Evolutionary conservation across 1,284 basidiomycete genomes (phyloP).

Genomic region (Peniophora sp.): DNA sequence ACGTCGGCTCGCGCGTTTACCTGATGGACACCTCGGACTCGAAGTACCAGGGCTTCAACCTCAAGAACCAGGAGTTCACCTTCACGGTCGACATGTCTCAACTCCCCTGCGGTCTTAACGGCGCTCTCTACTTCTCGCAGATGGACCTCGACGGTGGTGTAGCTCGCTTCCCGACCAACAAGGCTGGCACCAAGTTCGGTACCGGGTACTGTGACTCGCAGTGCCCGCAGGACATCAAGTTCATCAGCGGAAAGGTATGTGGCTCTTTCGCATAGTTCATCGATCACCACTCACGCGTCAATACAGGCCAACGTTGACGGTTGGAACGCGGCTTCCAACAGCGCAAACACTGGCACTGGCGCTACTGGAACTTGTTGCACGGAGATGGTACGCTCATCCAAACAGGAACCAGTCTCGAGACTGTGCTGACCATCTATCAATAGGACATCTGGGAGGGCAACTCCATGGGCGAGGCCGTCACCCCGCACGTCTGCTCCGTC

Average conservation of each 20-base stretch:
- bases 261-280: neutral
- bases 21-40: conserved; percentile 33
- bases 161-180: conserved; percentile 29
- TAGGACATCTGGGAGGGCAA: conserved; percentile 49
- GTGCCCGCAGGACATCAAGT: conserved; percentile 44
- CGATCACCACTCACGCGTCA: conserved; percentile 1
- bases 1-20: conserved; percentile 53
- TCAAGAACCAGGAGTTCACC: conserved; percentile 47
- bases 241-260: conserved; percentile 38
- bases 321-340: conserved; percentile 31
- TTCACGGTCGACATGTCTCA: conserved; percentile 52
- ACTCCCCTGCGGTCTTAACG: conserved; percentile 49
- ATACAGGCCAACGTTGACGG: conserved; percentile 36
- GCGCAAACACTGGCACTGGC: conserved; percentile 37
- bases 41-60: conserved; percentile 44
- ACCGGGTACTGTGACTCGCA: conserved; percentile 48
- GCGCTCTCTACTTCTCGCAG: conserved; percentile 34
- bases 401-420: conserved; percentile 18
- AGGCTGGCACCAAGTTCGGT: conserved; percentile 45
- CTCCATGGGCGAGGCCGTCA: conserved; percentile 36
- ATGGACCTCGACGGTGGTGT: conserved; percentile 34
- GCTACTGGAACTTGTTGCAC: conserved; percentile 40
- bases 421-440: neutral
- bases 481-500: conserved; percentile 38
- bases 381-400: conserved; percentile 47